A percentile compares a stretch with the other conserved stretches of the same genome.
These are phyloP conservation scores for Setomelanomma holmii DNA, from an alignment of 2,329 filamentous ascomycete genomes.

Conservation along the genomic window DNA sequence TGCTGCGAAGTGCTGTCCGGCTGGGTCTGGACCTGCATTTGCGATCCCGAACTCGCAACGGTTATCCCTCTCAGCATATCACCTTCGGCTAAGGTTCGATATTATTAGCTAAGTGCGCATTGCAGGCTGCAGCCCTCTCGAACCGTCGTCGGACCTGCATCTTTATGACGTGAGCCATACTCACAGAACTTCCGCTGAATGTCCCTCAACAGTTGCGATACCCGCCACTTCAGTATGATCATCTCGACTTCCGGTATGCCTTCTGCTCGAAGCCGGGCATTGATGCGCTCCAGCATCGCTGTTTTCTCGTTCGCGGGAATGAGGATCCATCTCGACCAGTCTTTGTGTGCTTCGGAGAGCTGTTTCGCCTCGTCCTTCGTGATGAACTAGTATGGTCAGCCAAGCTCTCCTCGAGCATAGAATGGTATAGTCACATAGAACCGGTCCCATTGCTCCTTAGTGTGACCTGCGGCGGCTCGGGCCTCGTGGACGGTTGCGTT, in stretches of 20 bases:
- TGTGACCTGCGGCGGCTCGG: slow-evolving; percentile 43
- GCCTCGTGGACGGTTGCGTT: slow-evolving; percentile 48
- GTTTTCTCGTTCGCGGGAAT: slow-evolving; percentile 48
- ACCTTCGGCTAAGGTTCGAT: slow-evolving; percentile 43
- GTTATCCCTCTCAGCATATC: slow-evolving; percentile 45
- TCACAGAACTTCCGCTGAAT: slow-evolving; percentile 48
- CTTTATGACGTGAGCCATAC: slow-evolving; percentile 31
- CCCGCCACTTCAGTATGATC: slow-evolving; percentile 48
- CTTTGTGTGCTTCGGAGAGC: slow-evolving; percentile 45
- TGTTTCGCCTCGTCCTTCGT: slow-evolving; percentile 47
- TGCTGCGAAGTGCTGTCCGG: slow-evolving; percentile 36
- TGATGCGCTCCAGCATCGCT: slow-evolving; percentile 44
- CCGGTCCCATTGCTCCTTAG: slow-evolving; percentile 47
- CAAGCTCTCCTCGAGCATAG: slow-evolving; percentile 6
- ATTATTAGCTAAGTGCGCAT: slow-evolving; percentile 39
- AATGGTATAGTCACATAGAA: slow-evolving; percentile 44
- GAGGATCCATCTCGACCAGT: slow-evolving; percentile 48
- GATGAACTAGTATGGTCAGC: slow-evolving; percentile 44
- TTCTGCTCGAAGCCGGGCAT: slow-evolving; percentile 41
- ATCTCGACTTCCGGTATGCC: slow-evolving; percentile 47
- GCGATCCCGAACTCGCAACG: slow-evolving; percentile 33
- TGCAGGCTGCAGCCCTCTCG: slow-evolving; percentile 24
- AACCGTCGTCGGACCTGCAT: slow-evolving; percentile 23
- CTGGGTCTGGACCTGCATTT: slow-evolving; percentile 36
- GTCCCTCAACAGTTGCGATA: slow-evolving; percentile 45